Conservation (phyloP, 139 green algal species). For the Astrephomene gubernaculifera region DNA sequence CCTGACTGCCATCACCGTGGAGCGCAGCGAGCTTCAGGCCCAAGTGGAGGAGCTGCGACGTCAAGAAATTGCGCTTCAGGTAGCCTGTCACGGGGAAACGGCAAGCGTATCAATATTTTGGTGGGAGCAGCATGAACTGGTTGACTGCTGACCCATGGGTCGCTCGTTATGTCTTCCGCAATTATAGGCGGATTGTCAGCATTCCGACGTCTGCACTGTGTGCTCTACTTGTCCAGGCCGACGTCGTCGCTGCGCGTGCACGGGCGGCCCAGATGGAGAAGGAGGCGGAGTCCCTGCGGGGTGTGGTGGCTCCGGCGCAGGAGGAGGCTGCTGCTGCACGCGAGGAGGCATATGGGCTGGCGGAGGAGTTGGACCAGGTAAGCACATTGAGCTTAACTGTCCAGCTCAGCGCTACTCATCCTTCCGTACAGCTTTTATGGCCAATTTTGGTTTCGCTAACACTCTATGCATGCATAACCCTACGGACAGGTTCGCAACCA, state of each 20-base stretch:
- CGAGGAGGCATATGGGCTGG: conserved; percentile 13
- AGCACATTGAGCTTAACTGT: too few relatives aligned
- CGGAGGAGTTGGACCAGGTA: conserved; percentile 10
- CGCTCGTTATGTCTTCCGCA: too few relatives aligned
- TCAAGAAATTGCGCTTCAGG: conserved; percentile 1
- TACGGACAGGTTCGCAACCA: neutral
- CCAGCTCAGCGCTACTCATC: too few relatives aligned
- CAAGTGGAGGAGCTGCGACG: conserved; percentile 27
- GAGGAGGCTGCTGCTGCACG: conserved; percentile 14
- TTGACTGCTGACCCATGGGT: too few relatives aligned
- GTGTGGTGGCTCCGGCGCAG: neutral
- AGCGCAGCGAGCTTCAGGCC: neutral
- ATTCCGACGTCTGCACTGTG: too few relatives aligned
- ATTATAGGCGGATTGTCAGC: too few relatives aligned
- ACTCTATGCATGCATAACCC: neutral
- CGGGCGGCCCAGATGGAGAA: neutral
- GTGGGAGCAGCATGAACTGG: too few relatives aligned
- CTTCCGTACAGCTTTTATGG: too few relatives aligned
- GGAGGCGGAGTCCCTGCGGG: neutral
- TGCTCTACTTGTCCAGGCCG: too few relatives aligned
- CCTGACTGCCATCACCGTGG: neutral
- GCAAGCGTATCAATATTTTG: too few relatives aligned
- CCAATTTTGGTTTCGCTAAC: too few relatives aligned
- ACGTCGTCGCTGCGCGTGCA: neutral
- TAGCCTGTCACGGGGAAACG: too few relatives aligned